A percentile compares a stretch with the other conserved stretches of the same genome.
Conservation (phyloP, 2,329 filamentous ascomycete genomes). For the Boeremia exigua region DNA sequence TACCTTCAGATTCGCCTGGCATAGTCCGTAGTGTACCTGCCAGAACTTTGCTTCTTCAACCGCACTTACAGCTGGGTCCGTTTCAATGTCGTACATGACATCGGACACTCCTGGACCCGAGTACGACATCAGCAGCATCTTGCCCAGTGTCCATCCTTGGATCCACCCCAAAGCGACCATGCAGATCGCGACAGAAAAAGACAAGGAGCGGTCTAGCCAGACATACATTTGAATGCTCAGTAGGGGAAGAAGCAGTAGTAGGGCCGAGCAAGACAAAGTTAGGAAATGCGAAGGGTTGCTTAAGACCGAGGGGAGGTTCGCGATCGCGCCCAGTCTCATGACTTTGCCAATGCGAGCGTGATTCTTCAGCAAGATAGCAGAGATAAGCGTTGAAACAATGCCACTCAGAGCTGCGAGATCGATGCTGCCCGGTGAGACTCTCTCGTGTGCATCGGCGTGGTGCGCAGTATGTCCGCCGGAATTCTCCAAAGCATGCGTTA, state of each 20-base stretch:
- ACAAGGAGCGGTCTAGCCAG: constrained; percentile 83
- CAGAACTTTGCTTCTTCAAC: constrained; percentile 95
- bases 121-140: constrained; percentile 97
- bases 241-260: constrained; percentile 82
- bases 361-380: constrained; percentile 85
- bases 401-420: constrained; percentile 83
- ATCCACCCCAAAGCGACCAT: constrained; percentile 90
- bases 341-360: constrained; percentile 90
- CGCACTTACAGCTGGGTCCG: constrained; percentile 74
- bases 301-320: constrained; percentile 81
- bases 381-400: constrained; percentile 81
- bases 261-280: constrained; percentile 81
- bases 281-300: constrained; percentile 96
- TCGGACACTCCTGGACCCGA: constrained; percentile 66
- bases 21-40: constrained; percentile 97
- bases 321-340: constrained; percentile 84
- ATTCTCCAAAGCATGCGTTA: constrained; percentile 88
- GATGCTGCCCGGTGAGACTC: constrained; percentile 75
- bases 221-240: constrained; percentile 81
- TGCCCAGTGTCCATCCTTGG: constrained; percentile 82
- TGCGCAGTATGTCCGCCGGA: constrained; percentile 75
- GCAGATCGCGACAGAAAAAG: constrained; percentile 77
- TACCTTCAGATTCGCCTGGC: constrained; percentile 92
- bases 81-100: constrained; percentile 84
- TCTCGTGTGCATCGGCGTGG: constrained; percentile 69